Evolutionary conservation across 2,329 filamentous ascomycete genomes (phyloP).

Genomic region (Aspergillus pseudotamarii): DNA sequence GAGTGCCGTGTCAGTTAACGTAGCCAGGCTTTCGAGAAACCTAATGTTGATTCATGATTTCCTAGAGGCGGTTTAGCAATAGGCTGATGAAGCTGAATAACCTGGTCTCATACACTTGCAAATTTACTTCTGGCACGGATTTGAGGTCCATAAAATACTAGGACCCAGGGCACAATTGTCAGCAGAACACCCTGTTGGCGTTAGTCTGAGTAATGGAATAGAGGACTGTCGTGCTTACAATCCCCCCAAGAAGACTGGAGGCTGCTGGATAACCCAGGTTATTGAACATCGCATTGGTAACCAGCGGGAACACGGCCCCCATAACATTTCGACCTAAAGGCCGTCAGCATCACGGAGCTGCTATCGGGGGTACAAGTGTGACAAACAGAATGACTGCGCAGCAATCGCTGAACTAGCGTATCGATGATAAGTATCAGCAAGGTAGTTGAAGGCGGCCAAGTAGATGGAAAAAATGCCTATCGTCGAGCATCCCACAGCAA

Average conservation of each 20-base stretch:
- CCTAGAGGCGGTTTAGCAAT: conserved; percentile 15
- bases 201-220: conserved; percentile 1
- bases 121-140: conserved; percentile 79
- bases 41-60: conserved; percentile 21
- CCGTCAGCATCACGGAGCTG: not conserved
- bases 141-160: conserved; percentile 73
- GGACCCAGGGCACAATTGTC: conserved; percentile 78
- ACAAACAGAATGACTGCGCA: conserved; percentile 72
- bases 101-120: conserved; percentile 56
- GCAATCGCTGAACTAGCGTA: conserved; percentile 83
- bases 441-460: conserved; percentile 84
- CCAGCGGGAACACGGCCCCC: conserved; percentile 74
- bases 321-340: conserved; percentile 67
- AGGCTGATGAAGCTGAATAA: not conserved
- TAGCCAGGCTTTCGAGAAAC: not conserved
- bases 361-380: not conserved
- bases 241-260: conserved; percentile 71
- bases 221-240: conserved; percentile 49
- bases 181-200: conserved; percentile 52
- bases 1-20: not conserved
- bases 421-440: conserved; percentile 80
- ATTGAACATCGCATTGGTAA: conserved; percentile 70
- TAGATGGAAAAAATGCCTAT: conserved; percentile 85
- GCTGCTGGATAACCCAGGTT: conserved; percentile 69
- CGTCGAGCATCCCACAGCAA: conserved; percentile 71